Evolutionary conservation across 2,329 filamentous ascomycete species (phyloP), one percentile per base, ranked within the genome.

Genomic region (Eutypella sp.): DNA sequence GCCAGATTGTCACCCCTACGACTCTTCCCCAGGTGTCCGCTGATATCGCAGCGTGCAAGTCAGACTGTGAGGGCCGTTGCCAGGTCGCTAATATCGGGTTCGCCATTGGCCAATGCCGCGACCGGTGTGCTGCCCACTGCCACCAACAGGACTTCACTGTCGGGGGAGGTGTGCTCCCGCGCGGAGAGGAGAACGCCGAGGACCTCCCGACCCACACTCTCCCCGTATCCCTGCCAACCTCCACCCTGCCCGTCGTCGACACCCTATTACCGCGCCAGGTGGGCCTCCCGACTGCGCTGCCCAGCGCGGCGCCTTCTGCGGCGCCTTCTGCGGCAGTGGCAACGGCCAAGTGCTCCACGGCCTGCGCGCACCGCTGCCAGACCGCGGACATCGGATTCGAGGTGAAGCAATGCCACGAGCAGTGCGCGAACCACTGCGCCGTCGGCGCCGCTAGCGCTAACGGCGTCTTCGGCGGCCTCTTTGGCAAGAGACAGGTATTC

Each of bases 361-460:
- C 47, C n/a, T 51, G 52, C 41, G 37, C 15, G 4, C 42, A 44
- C 27, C 47, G 51, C 43, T 51, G 46, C 37, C 45, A 53, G 42
- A 47, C 39, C 46, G 37, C 45, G 2, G 44, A 38, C 34, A 47
- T 50, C 19, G 50, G n/a, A n/a, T n/a, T 42, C 3, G 18, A 43
- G n/a, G 10, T 18, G 5, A 40, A 48, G 5, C 42, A 36, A 19
- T 51, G 51, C 43, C 13, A 48, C 11, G 48, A 42, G 5, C 29
- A 33, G 3, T 53, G 50, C 47, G 45, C 45, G 29, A 38, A 42
- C 16, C 5, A 36, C 9, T 54, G 51, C 44, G n/a, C n/a, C n/a
- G n/a, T n/a, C n/a, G n/a, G n/a, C n/a, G n/a, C n/a, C n/a, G n/a
- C n/a, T 29, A 7, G 25, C 25, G 25, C 25, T 8, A 29, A 29